Percentiles rank a stretch among this genome's conserved stretches.
These are phyloP conservation scores for Aristolochia contorta DNA, from an alignment of 164 flowering plant species.

Conservation along the genomic window DNA sequence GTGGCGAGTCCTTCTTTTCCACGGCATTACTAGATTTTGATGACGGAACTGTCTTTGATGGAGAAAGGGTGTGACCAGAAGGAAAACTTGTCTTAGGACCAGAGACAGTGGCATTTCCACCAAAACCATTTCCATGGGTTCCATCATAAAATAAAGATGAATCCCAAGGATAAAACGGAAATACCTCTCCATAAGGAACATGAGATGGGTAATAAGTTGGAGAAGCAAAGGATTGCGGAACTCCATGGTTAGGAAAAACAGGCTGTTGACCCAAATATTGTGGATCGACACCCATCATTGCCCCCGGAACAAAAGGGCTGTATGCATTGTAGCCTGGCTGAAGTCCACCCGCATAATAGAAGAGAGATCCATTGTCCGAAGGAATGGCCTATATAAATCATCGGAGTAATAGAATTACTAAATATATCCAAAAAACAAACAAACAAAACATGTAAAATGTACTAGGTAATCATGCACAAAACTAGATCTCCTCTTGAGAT, in stretches of 20 bases:
- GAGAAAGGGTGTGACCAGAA: conserved; percentile 17
- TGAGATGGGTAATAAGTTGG: conserved; percentile 27
- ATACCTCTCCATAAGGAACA: conserved; percentile 32
- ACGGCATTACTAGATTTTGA: conserved; percentile 15
- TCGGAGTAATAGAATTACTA: no score
- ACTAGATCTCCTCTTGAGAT: no score
- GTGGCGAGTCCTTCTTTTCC: conserved; percentile 23
- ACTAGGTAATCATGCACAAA: no score
- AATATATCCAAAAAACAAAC: no score
- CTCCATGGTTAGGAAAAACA: conserved; percentile 22
- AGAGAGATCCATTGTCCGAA: conserved; percentile 40
- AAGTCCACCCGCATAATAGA: conserved; percentile 35
- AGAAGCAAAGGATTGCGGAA: conserved; percentile 25
- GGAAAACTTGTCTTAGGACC: conserved; percentile 20
- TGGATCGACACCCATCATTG: conserved; percentile 34
- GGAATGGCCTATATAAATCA: conserved; percentile 29
- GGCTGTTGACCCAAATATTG: conserved; percentile 35
- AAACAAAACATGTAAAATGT: no score
- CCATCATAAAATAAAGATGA: conserved; percentile 30
- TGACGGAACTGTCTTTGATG: conserved; percentile 14
- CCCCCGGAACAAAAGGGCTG: conserved; percentile 25
- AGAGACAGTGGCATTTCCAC: conserved; percentile 19
- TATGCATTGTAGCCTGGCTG: conserved; percentile 34
- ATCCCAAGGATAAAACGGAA: conserved; percentile 31
- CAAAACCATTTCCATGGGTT: conserved; percentile 18